phyloP scores from a whole-genome alignment of 306 rosid species.

The Hylodesmum podocarpum region DNA sequence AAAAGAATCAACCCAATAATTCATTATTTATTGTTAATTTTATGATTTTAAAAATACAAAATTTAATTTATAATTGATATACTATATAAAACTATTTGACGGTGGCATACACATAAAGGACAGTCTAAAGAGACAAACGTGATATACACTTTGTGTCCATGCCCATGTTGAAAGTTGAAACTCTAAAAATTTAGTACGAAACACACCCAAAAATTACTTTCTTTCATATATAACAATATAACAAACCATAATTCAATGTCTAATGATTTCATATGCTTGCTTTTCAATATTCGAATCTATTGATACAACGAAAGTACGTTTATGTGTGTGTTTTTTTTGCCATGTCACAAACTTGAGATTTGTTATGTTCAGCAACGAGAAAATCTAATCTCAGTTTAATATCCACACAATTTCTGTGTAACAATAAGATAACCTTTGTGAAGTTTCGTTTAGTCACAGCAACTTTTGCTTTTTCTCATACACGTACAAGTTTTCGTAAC shows the following conservation, averaged over 20 bases:
- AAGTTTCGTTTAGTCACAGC: neutral
- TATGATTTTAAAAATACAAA: too few relatives aligned
- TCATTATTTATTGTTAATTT: too few relatives aligned
- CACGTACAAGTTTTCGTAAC: neutral
- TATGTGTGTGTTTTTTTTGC: neutral
- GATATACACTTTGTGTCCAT: neutral
- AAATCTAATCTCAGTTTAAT: too few relatives aligned
- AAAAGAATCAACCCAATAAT: too few relatives aligned
- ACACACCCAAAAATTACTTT: neutral
- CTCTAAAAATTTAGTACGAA: neutral
- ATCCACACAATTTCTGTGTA: too few relatives aligned
- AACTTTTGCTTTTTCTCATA: neutral
- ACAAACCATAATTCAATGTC: neutral
- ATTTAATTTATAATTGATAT: too few relatives aligned
- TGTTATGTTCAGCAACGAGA: neutral
- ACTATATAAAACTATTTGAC: neutral
- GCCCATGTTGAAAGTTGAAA: neutral
- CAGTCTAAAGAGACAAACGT: constrained; percentile 27
- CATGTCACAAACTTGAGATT: neutral
- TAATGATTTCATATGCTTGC: neutral
- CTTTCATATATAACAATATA: too few relatives aligned
- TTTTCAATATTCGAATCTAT: neutral
- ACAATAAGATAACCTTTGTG: too few relatives aligned
- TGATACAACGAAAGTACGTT: neutral
- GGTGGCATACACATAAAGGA: neutral